Base-by-base conservation (phyloP, 352 stramenopile genomes). In the Phytophthora melonis region DNA sequence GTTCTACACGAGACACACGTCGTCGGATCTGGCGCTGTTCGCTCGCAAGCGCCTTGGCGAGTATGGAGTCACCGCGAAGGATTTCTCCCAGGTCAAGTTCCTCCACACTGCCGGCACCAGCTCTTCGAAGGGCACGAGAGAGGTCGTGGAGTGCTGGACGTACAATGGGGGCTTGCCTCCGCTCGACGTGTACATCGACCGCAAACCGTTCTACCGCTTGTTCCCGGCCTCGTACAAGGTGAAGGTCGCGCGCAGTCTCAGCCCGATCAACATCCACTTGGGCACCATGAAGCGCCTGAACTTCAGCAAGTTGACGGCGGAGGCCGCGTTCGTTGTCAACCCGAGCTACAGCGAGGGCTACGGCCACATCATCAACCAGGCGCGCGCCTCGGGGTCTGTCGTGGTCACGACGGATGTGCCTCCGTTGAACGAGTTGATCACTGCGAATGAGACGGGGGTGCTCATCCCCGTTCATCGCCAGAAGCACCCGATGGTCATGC, bases 361-460 rank as follows among this genome's bases (percentile, higher is more conserved):
- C 66, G 84, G 86, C 9, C 86, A 93, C 75, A 83, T 82, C 67
- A 86, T 92, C 66, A 93, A 93, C 70, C 84, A 93, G 30, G 86
- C 81, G 2, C 79, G 84, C 2, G 83, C 86, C 4, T 65, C 81
- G 3, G 81, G 86, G 7, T 80, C 67, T 25, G 69, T 91, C 21
- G 74, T 93, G 25, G 27, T 93, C 18, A 83, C 86, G 3, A 88
- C 74, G 0, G 77, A 91, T 59, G 45, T 81, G 11, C 68, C 80
- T 47, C 86, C 86, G n/a, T 92, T 93, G 84, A 93, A 92, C 50
- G 86, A 93, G 58, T 59, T 92, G 52, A 62, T 87, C 14, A 67
- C 27, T 25, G 68, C 52, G 10, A 75, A 73, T 32, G 59, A 74
- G 25, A 69, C 67, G 14, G 78, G 78, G 11, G 32, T 84, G 10